Evolutionary conservation across 306 rosid species (phyloP), one percentile per base, ranked within the genome.

Genomic region (Quercus bicolor): DNA sequence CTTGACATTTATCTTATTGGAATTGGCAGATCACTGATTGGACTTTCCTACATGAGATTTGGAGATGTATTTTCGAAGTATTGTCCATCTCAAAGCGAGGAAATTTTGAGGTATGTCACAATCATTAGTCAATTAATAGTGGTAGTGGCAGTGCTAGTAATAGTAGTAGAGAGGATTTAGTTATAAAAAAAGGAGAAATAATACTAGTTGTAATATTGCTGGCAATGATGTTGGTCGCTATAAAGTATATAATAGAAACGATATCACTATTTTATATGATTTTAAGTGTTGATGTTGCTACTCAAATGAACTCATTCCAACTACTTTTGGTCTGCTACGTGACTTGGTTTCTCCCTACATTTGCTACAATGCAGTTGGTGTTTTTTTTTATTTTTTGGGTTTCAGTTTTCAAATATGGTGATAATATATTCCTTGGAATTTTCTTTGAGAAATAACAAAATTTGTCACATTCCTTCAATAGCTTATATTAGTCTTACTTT

Each of bases 31-130:
- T 81, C 95, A 40, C 85, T 95, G 60, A 76, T 74, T 82, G 96
- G 90, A 85, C 87, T 87, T 57, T 84, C 91, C 81, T 95, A 95
- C 83, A 82, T 91, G 96, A 90, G 99, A 84, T 95, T 87, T 77
- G 99, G 99, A 75, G 99, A 95, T 79, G 97, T 92, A 69, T 95
- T 95, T 85, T 92, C 94, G 29, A 92, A 91, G 91, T 86, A 84
- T 79, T 89, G 86, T 62, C 87, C 89, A 31, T 83, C 84, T 83
- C 94, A 92, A 85, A 90, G 85, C 75, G 96, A 95, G 81, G 97
- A 95, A 81, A 53, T 84, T 68, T 89, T 84, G 88, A 88, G 99
- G 99, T 95, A 75, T 74, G 82, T 66, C 76, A 51, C 75, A 37
- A 59, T 52, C 68, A 51, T 70, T 77, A 81, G 20, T 57, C 81